These are phyloP conservation scores for Hyaloperonospora arabidopsidis DNA, from an alignment of 352 stramenopile genomes.

Conservation along the genomic window DNA sequence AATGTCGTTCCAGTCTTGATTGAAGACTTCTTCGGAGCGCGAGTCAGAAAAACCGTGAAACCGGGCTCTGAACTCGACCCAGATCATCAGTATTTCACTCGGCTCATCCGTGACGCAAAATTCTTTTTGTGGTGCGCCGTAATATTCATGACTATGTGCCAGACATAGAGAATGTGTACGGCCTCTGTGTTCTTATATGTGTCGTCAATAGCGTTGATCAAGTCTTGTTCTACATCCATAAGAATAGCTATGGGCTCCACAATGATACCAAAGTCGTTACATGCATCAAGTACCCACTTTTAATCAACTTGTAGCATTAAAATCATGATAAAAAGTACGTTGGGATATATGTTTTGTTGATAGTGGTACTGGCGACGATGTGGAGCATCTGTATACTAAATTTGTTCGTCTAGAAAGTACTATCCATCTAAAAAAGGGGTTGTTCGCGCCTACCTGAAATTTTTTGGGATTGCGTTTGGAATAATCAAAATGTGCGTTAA, in stretches of 20 bases:
- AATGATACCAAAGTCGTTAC: neutral
- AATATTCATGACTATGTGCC: conserved; percentile 2
- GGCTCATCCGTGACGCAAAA: neutral
- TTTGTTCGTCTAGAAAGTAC: neutral
- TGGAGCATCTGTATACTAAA: neutral
- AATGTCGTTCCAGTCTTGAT: neutral
- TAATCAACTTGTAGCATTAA: neutral
- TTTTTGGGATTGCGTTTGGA: neutral
- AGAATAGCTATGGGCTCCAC: neutral
- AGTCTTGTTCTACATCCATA: neutral
- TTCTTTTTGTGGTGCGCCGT: neutral
- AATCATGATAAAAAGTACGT: neutral
- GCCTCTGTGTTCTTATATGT: neutral
- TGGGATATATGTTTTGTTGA: neutral
- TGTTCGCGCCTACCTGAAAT: neutral
- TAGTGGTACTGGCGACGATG: neutral
- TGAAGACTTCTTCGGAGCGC: neutral
- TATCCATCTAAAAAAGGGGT: neutral
- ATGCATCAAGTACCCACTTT: neutral
- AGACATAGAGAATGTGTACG: neutral
- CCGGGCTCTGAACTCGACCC: neutral
- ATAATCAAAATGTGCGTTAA: neutral
- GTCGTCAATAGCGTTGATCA: neutral
- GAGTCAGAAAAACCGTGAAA: neutral
- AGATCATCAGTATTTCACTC: neutral